phyloP scores from a whole-genome alignment of 352 stramenopile species.

The Phytopythium cucurbitacearum region DNA sequence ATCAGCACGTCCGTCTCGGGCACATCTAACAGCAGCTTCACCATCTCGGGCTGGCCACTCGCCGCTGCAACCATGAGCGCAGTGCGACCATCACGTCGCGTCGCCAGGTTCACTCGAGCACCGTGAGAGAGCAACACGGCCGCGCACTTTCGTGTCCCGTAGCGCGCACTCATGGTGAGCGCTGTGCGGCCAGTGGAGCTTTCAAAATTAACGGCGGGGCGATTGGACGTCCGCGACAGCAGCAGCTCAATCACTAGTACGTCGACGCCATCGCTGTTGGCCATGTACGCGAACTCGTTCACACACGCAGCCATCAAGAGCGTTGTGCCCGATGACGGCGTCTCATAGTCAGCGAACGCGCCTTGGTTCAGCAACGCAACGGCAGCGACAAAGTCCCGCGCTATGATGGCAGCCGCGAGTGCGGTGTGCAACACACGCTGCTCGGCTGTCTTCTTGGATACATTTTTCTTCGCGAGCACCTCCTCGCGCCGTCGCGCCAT shows the following conservation, averaged over 20 bases:
- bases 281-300: conserved; percentile 45
- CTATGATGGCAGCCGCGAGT: conserved; percentile 44
- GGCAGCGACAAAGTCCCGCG: conserved; percentile 31
- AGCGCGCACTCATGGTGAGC: conserved; percentile 33
- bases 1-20: conserved; percentile 29
- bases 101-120: conserved; percentile 41
- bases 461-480: conserved; percentile 35
- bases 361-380: conserved; percentile 44
- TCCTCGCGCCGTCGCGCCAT: conserved; percentile 21
- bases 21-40: conserved; percentile 49
- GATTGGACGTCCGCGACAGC: conserved; percentile 43
- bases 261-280: conserved; percentile 41
- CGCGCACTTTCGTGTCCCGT: conserved; percentile 44
- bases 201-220: conserved; percentile 58
- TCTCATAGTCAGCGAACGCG: conserved; percentile 69
- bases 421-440: conserved; percentile 33
- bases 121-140: conserved; percentile 50
- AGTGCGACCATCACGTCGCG: conserved; percentile 25
- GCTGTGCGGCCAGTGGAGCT: conserved; percentile 42
- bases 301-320: conserved; percentile 50
- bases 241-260: conserved; percentile 61
- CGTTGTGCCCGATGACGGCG: conserved; percentile 25
- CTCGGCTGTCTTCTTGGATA: conserved; percentile 39
- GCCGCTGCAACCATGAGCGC: conserved; percentile 57
- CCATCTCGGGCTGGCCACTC: conserved; percentile 40